These are phyloP conservation scores for Thamnidium elegans DNA, from an alignment of 192 early-diverging fungal genomes.

Conservation along the genomic window DNA sequence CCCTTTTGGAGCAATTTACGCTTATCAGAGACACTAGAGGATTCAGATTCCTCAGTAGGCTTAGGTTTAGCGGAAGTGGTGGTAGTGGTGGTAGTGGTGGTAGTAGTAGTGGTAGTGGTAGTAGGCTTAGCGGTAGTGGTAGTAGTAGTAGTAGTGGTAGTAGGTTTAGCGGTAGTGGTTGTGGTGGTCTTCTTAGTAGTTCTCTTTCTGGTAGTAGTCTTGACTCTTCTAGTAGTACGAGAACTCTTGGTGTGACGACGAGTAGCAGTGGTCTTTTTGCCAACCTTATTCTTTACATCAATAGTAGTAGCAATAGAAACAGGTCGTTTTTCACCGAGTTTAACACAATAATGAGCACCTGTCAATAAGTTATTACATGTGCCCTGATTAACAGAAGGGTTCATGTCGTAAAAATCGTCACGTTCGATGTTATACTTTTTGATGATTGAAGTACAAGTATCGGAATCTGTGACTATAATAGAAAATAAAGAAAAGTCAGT, in stretches of 20 bases:
- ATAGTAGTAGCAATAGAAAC: neutral
- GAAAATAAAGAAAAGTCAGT: neutral
- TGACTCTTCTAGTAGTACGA: slow-evolving; percentile 11
- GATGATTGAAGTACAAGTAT: slow-evolving; percentile 22
- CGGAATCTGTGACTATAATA: slow-evolving; percentile 14
- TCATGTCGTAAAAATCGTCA: slow-evolving; percentile 27
- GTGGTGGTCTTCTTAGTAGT: neutral
- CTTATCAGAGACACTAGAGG: neutral
- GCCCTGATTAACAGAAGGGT: slow-evolving; percentile 25
- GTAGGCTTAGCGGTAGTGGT: neutral
- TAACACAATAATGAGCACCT: slow-evolving; percentile 20
- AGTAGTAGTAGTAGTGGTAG: neutral
- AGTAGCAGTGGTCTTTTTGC: neutral
- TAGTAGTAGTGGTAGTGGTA: neutral
- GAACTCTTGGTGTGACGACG: neutral
- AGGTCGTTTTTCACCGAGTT: neutral
- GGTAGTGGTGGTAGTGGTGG: neutral
- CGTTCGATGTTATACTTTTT: slow-evolving; percentile 21
- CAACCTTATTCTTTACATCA: neutral
- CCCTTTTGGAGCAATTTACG: slow-evolving; percentile 30
- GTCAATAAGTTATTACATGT: slow-evolving; percentile 26
- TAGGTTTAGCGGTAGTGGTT: neutral
- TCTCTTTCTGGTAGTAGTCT: neutral
- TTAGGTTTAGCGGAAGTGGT: slow-evolving; percentile 6
- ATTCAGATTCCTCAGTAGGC: neutral